Base-by-base conservation (phyloP, 345 rosid genomes). In the Populus pruinosa region DNA sequence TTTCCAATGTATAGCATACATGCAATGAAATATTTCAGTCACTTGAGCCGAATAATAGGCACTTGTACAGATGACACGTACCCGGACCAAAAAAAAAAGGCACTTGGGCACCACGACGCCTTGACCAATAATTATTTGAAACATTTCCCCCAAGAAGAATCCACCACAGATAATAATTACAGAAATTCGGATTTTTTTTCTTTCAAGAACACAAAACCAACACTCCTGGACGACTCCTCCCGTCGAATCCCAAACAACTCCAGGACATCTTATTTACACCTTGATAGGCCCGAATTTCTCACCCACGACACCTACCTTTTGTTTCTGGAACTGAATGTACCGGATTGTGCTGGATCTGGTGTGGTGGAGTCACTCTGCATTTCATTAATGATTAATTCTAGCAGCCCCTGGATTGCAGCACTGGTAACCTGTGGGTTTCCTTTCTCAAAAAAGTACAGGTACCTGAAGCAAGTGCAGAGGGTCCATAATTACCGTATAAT, bases 371-470 rank as follows among this genome's bases (percentile, higher is more conserved):
- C 98, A 55, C 88, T 89, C 80, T 88, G 92, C 92, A 89, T 82
- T 83, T 92, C 96, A 1, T 80, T 88, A 6, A 81, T 91, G 41
- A 96, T 90, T 78, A 93, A 83, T 77, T 93, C 92, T 29, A 93
- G 81, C 77, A 96, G 75, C 83, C 91, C 86, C 83, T 91, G 96
- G 41, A 96, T 89, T 56, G 97, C 87, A 78, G 85, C 91, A 36
- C 86, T 88, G 11, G 84, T 90, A 76, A 93, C 82, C 82, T 93
- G 94, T 20, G 91, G 90, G 80, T 88, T 88, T 44, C 94, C 97
- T 85, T 96, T 96, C 94, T 96, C 97, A 21, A 80, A 93, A 87
- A 89, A 96, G 80, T 92, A 93, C 16, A 93, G 87, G 73, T 96
- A 93, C 91, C 98, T 93, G 77, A 67, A 66, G 23, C 43, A 33